These are phyloP conservation scores for Mortierella claussenii DNA, from an alignment of 192 early-diverging fungal genomes.

Conservation along the genomic window DNA sequence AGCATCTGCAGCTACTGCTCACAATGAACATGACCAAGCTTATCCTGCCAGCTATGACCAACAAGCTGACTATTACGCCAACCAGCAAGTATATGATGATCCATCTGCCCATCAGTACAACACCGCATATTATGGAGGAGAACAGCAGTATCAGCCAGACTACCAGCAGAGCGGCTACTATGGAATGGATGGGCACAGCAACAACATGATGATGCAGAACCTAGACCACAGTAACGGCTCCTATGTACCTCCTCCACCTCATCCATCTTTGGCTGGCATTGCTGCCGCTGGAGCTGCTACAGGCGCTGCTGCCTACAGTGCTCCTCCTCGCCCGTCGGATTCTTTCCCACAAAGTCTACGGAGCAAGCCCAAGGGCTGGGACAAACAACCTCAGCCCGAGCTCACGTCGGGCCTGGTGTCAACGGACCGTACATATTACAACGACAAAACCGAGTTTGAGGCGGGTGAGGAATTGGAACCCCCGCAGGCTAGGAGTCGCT, in stretches of 20 bases:
- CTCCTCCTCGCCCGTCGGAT: slow-evolving; percentile 26
- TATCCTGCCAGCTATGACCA: slow-evolving; percentile 23
- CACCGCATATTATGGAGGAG: neutral
- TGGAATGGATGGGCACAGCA: slow-evolving; percentile 1
- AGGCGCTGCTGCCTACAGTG: neutral
- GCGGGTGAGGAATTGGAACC: slow-evolving; percentile 44
- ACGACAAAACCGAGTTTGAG: slow-evolving; percentile 44
- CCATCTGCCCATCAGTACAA: slow-evolving; percentile 1
- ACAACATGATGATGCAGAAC: slow-evolving; percentile 27
- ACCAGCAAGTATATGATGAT: slow-evolving; percentile 12
- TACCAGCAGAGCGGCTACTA: slow-evolving; percentile 10
- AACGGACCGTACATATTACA: slow-evolving; percentile 1
- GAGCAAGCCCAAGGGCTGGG: slow-evolving; percentile 33
- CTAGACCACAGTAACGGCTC: neutral
- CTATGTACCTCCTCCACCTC: slow-evolving; percentile 43
- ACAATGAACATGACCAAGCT: slow-evolving; percentile 21
- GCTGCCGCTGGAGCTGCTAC: slow-evolving; percentile 3
- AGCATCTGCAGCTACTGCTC: neutral
- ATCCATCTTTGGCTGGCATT: slow-evolving; percentile 1
- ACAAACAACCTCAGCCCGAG: slow-evolving; percentile 6
- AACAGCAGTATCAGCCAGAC: neutral
- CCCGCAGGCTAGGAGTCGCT: slow-evolving; percentile 3
- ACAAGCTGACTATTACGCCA: slow-evolving; percentile 10
- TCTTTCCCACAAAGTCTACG: slow-evolving; percentile 44
- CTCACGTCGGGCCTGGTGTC: slow-evolving; percentile 2